Evolutionary conservation across 1,139 yeast species (phyloP), one percentile per base, ranked within the genome.

Genomic region (Geotrichum reessii): DNA sequence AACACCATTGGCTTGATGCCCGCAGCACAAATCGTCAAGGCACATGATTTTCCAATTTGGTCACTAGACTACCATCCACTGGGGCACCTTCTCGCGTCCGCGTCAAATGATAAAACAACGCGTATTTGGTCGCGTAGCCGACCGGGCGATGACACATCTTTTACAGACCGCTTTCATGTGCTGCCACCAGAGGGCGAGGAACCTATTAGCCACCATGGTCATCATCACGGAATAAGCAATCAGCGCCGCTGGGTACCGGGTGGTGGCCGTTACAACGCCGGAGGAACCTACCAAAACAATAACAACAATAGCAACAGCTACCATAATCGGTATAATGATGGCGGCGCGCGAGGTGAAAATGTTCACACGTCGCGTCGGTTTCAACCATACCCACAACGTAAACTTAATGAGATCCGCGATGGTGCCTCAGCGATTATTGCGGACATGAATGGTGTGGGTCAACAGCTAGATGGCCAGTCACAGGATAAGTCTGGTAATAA

Each of bases 91-190:
- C 77, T 93, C 52, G 86, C 95, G 61, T 85, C 97, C 17, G 98
- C 97, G 0, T 93, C 97, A 28, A 91, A 95, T 61, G 99, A 93
- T 73, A 82, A 95, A 69, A 84, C 95, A 12, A 90, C 96, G n/a
- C 76, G 97, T 62, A 89, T 93, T 74, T 93, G 99, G 99, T 85
- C 93, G 42, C 79, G 99, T 57, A 87, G 95, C 1, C 79, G 96
- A 69, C 98, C 97, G 1, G 87, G 86, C 65, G 99, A 93, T 73
- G 87, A 90, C 0, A 81, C 81, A 70, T 87, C 92, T 2, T 90
- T 84, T 74, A 83, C 85, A 64, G 97, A 92, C 71, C 86, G 91
- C 22, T 84, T 89, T 37, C 60, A 60, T 33, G 56, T 55, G 12
- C 42, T 53, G 22, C 62, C 55, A 14, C 42, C 57, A 7, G 62